Evolutionary conservation across 2,329 filamentous ascomycete genomes (phyloP).

Genomic region (Capronia coronata): DNA sequence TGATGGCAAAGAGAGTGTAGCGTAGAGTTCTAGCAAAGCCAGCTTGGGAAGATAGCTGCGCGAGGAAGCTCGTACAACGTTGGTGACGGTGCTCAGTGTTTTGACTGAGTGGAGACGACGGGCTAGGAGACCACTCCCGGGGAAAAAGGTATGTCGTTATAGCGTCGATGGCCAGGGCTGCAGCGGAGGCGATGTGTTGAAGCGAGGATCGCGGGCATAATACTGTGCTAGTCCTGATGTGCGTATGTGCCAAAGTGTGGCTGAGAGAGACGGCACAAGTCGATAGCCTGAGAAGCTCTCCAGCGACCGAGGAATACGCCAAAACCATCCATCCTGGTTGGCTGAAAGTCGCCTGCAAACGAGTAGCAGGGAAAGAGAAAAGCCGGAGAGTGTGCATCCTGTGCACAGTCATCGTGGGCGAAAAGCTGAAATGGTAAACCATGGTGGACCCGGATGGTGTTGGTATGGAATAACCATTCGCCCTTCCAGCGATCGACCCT

Average conservation of each 20-base stretch:
- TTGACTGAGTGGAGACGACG: neutral
- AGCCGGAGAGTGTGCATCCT: neutral
- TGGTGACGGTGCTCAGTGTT: neutral
- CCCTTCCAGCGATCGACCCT: slow-evolving; percentile 1
- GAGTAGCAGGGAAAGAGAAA: neutral
- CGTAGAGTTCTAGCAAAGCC: neutral
- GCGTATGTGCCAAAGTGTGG: neutral
- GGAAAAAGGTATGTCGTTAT: neutral
- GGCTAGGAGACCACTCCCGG: neutral
- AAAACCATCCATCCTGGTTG: neutral
- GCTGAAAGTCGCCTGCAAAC: neutral
- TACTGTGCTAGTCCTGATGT: neutral
- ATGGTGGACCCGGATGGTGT: too few species aligned
- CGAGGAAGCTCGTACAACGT: neutral
- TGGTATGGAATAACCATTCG: slow-evolving; percentile 3
- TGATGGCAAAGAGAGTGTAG: neutral
- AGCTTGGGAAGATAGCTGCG: neutral
- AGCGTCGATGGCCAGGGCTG: neutral
- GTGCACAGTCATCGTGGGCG: neutral
- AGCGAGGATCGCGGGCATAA: neutral
- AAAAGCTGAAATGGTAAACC: neutral
- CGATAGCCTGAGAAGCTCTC: neutral
- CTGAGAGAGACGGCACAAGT: neutral
- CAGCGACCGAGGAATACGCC: neutral
- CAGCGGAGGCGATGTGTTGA: neutral